Conservation (phyloP, 257 asterid species). For the Plectranthus barbatus region DNA sequence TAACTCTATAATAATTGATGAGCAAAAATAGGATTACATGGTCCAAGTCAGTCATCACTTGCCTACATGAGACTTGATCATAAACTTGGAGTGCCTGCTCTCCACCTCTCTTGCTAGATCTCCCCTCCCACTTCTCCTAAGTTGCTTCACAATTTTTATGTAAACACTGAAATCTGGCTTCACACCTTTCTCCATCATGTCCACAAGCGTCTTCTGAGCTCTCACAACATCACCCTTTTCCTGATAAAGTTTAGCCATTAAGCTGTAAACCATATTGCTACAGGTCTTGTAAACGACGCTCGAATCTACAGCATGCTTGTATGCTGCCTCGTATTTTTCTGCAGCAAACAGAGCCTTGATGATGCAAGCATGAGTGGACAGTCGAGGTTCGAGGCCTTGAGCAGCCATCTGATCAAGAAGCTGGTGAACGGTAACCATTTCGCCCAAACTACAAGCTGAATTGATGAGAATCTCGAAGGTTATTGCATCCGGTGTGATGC, state of each 20-base stretch:
- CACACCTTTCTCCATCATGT: slow-evolving; percentile 67
- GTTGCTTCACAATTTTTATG: slow-evolving; percentile 32
- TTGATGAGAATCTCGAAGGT: slow-evolving; percentile 56
- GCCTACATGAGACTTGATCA: slow-evolving; percentile 10
- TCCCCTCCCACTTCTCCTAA: slow-evolving; percentile 30
- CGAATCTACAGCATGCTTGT: slow-evolving; percentile 44
- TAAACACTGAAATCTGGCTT: slow-evolving; percentile 48
- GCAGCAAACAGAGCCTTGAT: slow-evolving; percentile 38
- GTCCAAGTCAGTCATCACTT: slow-evolving; percentile 4
- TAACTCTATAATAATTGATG: background rate
- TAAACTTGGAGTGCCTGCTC: slow-evolving; percentile 25
- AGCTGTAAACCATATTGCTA: slow-evolving; percentile 40
- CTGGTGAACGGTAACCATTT: slow-evolving; percentile 32
- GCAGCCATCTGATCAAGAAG: slow-evolving; percentile 46
- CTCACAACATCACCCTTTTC: slow-evolving; percentile 40
- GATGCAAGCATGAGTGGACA: slow-evolving; percentile 38
- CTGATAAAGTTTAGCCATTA: slow-evolving; percentile 50
- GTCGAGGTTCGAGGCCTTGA: slow-evolving; percentile 45
- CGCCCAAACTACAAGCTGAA: slow-evolving; percentile 34
- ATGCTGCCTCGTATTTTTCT: slow-evolving; percentile 39
- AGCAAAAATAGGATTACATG: background rate
- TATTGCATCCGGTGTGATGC: slow-evolving; percentile 39
- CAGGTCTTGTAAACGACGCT: slow-evolving; percentile 25
- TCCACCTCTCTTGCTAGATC: slow-evolving; percentile 42
- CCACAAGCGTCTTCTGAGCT: slow-evolving; percentile 44